These are phyloP conservation scores for Colletotrichum spinosum DNA, from an alignment of 2,329 filamentous ascomycete genomes.

Conservation along the genomic window DNA sequence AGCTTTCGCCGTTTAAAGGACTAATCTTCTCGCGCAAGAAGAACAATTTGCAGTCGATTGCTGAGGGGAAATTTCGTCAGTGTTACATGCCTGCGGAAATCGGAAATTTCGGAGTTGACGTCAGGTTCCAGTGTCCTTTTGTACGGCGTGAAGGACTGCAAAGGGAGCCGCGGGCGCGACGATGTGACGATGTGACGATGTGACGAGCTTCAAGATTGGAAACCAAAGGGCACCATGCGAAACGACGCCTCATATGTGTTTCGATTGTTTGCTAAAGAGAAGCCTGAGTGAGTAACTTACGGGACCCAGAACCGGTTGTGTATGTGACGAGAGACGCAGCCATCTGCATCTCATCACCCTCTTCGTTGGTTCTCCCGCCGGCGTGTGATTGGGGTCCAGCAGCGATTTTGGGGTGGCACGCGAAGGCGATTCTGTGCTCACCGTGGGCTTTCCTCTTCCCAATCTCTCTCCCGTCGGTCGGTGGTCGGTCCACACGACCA, in stretches of 20 bases:
- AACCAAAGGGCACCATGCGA: conserved; percentile 17
- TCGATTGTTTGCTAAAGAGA: conserved; percentile 24
- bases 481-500: conserved; percentile 11
- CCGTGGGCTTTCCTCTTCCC: not conserved
- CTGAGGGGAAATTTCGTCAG: conserved; percentile 11
- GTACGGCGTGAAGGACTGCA: not conserved
- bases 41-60: conserved; percentile 8
- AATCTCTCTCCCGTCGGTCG: not conserved
- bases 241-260: conserved; percentile 33
- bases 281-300: not conserved
- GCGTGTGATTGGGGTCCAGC: conserved; percentile 29
- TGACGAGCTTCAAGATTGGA: conserved; percentile 7
- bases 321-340: conserved; percentile 31
- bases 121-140: not conserved
- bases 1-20: too few relatives aligned
- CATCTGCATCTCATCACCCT: conserved; percentile 24
- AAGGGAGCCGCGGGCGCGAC: not conserved
- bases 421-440: conserved; percentile 1
- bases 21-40: conserved; percentile 1
- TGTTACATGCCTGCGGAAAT: conserved; percentile 27
- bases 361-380: conserved; percentile 21
- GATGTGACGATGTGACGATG: conserved; percentile 22
- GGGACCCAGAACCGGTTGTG: conserved; percentile 4
- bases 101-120: not conserved
- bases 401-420: conserved; percentile 26